Conservation (phyloP, 305 asterid species). For the Fraxinus albicans region DNA sequence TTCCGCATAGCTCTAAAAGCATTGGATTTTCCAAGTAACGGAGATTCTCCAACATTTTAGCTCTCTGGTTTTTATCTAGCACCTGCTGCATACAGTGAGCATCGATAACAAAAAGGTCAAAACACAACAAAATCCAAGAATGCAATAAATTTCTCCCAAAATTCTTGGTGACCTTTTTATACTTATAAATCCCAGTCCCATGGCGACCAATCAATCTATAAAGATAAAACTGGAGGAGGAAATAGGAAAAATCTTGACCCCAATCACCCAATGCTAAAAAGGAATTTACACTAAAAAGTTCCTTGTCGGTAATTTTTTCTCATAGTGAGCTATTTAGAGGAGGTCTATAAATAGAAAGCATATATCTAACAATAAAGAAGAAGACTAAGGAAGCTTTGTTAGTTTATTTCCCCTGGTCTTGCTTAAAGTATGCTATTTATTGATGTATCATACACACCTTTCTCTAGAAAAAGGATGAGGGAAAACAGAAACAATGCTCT, state of each 20-base stretch:
- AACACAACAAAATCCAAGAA: neutral
- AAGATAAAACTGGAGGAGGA: neutral
- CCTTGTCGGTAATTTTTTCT: neutral
- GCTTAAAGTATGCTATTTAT: neutral
- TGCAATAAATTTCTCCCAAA: neutral
- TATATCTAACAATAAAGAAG: neutral
- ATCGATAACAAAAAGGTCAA: constrained; percentile 8
- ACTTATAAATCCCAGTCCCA: neutral
- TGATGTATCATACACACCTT: neutral
- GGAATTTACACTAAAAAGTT: neutral
- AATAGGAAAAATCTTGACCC: neutral
- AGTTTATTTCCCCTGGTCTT: neutral
- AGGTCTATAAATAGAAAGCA: neutral
- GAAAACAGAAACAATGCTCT: neutral
- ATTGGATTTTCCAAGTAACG: constrained; percentile 70
- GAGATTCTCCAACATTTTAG: constrained; percentile 84
- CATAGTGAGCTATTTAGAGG: neutral
- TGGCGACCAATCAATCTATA: neutral
- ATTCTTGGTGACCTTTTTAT: neutral
- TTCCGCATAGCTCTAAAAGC: constrained; percentile 58
- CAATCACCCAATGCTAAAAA: neutral
- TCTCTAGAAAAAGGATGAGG: neutral
- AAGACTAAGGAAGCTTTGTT: neutral
- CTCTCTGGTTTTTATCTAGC: constrained; percentile 62
- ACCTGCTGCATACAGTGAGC: constrained; percentile 39